Evolutionary conservation across 106 monocot species (phyloP), one percentile per base, ranked within the genome.

Genomic region (Dioscorea zingiberensis): DNA sequence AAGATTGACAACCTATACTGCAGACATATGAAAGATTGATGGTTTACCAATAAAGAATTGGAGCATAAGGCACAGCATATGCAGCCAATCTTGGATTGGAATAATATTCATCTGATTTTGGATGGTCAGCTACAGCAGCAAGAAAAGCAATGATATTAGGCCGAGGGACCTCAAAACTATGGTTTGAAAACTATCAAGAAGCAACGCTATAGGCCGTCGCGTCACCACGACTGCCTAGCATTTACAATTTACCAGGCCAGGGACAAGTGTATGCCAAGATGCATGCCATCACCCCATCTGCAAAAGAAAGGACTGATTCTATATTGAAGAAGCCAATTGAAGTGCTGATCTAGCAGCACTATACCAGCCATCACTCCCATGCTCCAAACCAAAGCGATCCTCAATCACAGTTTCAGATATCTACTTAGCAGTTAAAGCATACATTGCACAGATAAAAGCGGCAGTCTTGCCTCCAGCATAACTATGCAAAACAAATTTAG

Each of bases 351-450:
- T 18, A 97, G 67, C 47, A n/a, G 88, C 85, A 70, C 82, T 68
- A 71, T 89, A 82, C 97, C 97, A 97, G 27, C 70, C 84, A 68
- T 84, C 77, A 81, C 76, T 92, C 27, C 97, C 92, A 88, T 97
- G 91, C 70, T 79, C 55, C 68, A 97, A 29, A 65, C 81, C 73
- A 83, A 92, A 97, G 3, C 97, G 91, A 74, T 97, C 92, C 73
- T 97, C 97, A 60, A 97, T 97, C 62, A 97, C 97, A 51, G 97
- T 97, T 82, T 97, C 97, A 60, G 97, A 97, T 86, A 97, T 76
- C 97, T 97, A 68, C 29, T 27, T 56, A n/a, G 19, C 4, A 64
- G 73, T 85, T 71, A 85, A 77, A 59, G 48, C 27, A 0, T 16
- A 38, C 38, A 38, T 38, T 38, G 9, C 38, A 38, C 6, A 38